A percentile compares a stretch with the other conserved stretches of the same genome.
These are phyloP conservation scores for Ilyonectria robusta DNA, from an alignment of 2,329 filamentous ascomycete species.

Conservation along the genomic window DNA sequence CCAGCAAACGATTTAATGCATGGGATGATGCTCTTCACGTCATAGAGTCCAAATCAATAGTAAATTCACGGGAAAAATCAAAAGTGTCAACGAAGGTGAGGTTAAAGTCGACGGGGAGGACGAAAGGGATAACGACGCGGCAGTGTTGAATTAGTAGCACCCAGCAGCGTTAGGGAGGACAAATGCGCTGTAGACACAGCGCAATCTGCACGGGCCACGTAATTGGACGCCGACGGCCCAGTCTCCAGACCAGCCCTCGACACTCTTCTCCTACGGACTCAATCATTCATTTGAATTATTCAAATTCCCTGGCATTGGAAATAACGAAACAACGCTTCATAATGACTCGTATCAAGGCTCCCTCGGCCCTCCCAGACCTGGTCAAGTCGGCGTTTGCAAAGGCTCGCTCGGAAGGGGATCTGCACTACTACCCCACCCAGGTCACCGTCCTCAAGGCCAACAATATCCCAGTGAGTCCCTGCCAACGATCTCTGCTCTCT, in stretches of 20 bases:
- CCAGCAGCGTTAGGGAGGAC: neutral
- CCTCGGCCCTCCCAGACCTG: conserved; percentile 64
- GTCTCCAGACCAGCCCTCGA: neutral
- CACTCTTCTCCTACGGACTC: neutral
- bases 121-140: neutral
- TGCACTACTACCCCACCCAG: conserved; percentile 69
- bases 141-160: neutral
- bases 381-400: conserved; percentile 65
- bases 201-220: conserved; percentile 3
- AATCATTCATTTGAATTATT: neutral
- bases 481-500: neutral
- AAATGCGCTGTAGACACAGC: conserved; percentile 2
- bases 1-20: neutral
- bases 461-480: conserved; percentile 58
- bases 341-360: conserved; percentile 59
- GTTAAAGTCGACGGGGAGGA: neutral
- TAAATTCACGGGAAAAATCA: neutral
- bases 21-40: neutral
- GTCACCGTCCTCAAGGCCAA: conserved; percentile 63
- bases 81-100: neutral
- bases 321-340: conserved; percentile 5
- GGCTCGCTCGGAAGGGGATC: conserved; percentile 63
- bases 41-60: neutral
- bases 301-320: neutral
- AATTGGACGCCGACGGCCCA: neutral